Evolutionary conservation across 768 basidiomycete genomes (phyloP), one percentile per base, ranked within the genome.

Genomic region (Dictyophora rubrovolvata): DNA sequence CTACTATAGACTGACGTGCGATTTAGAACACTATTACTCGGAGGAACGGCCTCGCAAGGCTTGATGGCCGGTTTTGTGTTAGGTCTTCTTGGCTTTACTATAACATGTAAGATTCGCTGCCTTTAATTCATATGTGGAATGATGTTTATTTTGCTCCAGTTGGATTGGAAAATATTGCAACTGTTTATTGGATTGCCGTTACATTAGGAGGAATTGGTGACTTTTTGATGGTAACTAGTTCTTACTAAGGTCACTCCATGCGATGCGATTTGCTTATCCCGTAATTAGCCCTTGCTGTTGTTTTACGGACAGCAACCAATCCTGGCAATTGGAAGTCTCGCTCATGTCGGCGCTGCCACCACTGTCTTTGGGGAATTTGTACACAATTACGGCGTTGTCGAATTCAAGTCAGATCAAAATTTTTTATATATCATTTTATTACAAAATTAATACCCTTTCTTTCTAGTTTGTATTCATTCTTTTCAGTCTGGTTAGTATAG

Each of bases 301-400:
- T 28, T 56, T 17, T 56, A 56, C 17, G 55, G 55, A 9, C 47
- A 48, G 22, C 55, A 56, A 35, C 55, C 55, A 10, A 34, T 56
- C 10, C 55, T 56, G 18, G 55, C 55, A 12, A 21, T 48, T 14
- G 55, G 55, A 4, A 48, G 55, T 48, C 49, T 56, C 22, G 55
- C 20, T 16, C 55, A 56, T 48, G 49, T 48, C 22, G 42, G 23
- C 8, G 55, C 55, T 17, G 55, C 55, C n/a, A 18, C 49, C 10
- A 6, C 46, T 23, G 55, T 56, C 12, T 56, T 56, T 48, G n/a
- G 22, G 3, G 48, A 28, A 28, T 28, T 56, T 23, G 46, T 47
- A 10, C 55, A 49, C 18, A 48, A 56, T 34, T 56, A 56, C 11
- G 55, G 55, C 14, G 55, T 56, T 16, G 21, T 56, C 9, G n/a